Evolutionary conservation across 2,329 filamentous ascomycete genomes (phyloP).

Genomic region (Stemphylium lycopersici): DNA sequence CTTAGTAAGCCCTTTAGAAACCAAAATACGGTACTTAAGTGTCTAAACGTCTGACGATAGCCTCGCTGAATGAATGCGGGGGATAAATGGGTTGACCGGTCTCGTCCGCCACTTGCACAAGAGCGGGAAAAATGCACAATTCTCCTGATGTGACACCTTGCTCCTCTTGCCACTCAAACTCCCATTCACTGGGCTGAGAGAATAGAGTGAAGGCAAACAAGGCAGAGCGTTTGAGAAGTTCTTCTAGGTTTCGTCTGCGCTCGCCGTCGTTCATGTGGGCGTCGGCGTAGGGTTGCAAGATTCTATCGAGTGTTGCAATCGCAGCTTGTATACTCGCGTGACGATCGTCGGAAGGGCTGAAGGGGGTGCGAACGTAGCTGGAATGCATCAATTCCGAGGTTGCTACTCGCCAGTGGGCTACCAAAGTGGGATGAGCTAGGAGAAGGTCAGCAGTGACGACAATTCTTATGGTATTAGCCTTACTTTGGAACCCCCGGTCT

Average conservation of each 20-base stretch:
- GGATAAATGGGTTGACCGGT: conserved; percentile 31
- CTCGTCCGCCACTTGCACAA: conserved; percentile 44
- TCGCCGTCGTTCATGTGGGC: conserved; percentile 35
- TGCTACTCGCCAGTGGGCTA: conserved; percentile 40
- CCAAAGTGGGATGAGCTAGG: conserved; percentile 22
- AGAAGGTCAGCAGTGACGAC: background rate
- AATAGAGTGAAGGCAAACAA: conserved; percentile 46
- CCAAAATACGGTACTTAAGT: conserved; percentile 11
- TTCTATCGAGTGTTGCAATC: conserved; percentile 27
- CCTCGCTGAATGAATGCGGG: conserved; percentile 39
- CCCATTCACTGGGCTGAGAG: conserved; percentile 42
- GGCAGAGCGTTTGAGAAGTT: conserved; percentile 44
- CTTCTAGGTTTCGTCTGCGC: conserved; percentile 41
- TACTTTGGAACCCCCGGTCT: conserved; percentile 22
- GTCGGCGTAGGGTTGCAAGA: conserved; percentile 38
- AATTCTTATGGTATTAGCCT: background rate
- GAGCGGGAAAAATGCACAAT: conserved; percentile 44
- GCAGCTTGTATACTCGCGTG: conserved; percentile 30
- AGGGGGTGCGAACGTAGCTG: conserved; percentile 32
- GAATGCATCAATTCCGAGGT: conserved; percentile 39
- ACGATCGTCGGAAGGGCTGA: conserved; percentile 34
- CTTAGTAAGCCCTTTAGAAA: background rate
- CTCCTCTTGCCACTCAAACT: conserved; percentile 43
- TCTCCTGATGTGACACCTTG: conserved; percentile 31
- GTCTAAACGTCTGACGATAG: conserved; percentile 33